Base-by-base conservation (phyloP, 2,329 filamentous ascomycete species). In the Claviceps fusiformis region DNA sequence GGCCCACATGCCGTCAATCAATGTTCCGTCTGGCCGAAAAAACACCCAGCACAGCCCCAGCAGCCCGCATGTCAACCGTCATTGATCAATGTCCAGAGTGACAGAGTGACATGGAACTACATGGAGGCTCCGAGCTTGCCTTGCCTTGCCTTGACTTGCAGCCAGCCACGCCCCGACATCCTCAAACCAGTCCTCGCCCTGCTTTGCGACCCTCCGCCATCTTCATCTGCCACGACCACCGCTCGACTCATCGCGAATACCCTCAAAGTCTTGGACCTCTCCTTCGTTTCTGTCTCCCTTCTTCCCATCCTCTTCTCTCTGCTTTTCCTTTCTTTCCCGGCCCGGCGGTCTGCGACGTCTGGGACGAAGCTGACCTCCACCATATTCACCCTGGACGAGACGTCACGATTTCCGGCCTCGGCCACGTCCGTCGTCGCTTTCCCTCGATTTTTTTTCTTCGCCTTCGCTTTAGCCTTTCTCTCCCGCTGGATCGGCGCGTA, bases 201-300 rank as follows among this genome's bases (percentile, higher is more conserved):
- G 24, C 15, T 33, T 37, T 44, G 50, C 50, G 44, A 47, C 54
- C 19, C 35, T 47, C 50, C 43, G 39, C 54, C 54, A 52, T 37
- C 50, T 55, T 43, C 35, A 10, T 19, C 54, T 43, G 54, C 50
- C 50, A 53, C 54, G 35, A 55, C 54, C 50, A 55, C 50, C 29
- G 6, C 39, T 48, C 45, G 33, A 49, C 45, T 46, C 45, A 46
- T 46, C 45, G 45, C 46, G 15, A 48, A 17, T 51, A 33, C 35
- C 54, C 46, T 53, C 54, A 3, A 19, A 29, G 8, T 44, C 44
- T 31, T 7, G 24, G 19, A 13, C 24, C 15, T 44, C 11, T 19
- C 41, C 19, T 19, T 27, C 44, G 19, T 44, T 19, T n/a, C 43
- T 17, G n/a, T 44, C 17, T n/a, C 43, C 43, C n/a, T 44, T 13